Conservation (phyloP, 2,329 filamentous ascomycete species). For the Calonectria hawksworthii region DNA sequence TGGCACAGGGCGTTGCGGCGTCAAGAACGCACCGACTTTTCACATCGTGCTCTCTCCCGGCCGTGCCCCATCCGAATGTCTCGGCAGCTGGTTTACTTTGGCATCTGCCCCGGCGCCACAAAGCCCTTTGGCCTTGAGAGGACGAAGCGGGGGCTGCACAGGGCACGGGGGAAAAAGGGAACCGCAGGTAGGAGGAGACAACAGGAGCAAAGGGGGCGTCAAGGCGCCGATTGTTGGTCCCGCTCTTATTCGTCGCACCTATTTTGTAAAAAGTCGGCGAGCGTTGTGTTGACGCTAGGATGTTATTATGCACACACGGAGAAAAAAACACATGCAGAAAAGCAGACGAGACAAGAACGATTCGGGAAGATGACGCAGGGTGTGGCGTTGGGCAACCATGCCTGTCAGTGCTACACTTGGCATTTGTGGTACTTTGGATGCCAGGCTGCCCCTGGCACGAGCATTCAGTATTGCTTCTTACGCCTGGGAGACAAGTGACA, state of each 20-base stretch:
- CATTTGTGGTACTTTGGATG: not conserved
- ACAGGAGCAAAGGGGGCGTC: slow-evolving; percentile 3
- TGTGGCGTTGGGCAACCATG: not conserved
- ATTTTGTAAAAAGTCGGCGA: not conserved
- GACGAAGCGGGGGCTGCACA: not conserved
- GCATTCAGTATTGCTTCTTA: not conserved
- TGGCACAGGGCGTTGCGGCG: not conserved
- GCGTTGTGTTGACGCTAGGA: not conserved
- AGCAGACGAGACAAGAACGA: slow-evolving; percentile 1
- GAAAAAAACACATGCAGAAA: not conserved
- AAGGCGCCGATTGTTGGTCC: not conserved
- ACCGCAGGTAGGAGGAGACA: not conserved
- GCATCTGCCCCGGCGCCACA: slow-evolving; percentile 4
- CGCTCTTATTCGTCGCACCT: not conserved
- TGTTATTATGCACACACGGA: not conserved
- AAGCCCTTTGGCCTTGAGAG: slow-evolving; percentile 2
- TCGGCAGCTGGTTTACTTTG: slow-evolving; percentile 26
- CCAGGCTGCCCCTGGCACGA: not conserved
- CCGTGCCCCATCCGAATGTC: slow-evolving; percentile 18
- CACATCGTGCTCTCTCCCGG: not conserved
- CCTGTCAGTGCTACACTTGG: not conserved
- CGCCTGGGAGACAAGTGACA: not conserved
- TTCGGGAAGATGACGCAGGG: slow-evolving; percentile 8
- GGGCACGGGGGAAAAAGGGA: not conserved
- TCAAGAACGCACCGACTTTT: slow-evolving; percentile 6